These are phyloP conservation scores for Umbelopsis sp. DNA, from an alignment of 192 early-diverging fungal species.

Conservation along the genomic window DNA sequence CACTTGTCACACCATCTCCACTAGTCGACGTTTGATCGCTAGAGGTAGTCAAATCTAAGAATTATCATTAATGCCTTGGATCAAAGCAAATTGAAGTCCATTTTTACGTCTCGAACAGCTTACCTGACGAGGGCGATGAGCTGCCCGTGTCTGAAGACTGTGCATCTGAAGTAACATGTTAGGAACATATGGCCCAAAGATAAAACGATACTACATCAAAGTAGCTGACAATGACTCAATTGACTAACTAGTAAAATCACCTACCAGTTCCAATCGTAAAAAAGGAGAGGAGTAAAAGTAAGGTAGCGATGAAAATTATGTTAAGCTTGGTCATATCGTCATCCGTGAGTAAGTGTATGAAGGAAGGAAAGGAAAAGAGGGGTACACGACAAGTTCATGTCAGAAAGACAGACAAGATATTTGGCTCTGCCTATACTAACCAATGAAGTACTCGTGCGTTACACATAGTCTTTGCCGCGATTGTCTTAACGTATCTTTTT, in stretches of 20 bases:
- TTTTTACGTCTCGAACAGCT: too few relatives aligned
- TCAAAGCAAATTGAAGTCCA: too few relatives aligned
- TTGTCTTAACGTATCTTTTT: slow-evolving; percentile 8
- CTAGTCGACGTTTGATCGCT: too few relatives aligned
- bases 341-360: not conserved
- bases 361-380: slow-evolving; percentile 7
- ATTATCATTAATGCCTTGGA: too few relatives aligned
- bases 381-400: not conserved
- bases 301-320: not conserved
- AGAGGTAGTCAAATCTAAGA: too few relatives aligned
- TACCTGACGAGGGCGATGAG: too few relatives aligned
- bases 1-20: too few relatives aligned
- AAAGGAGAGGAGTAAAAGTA: slow-evolving; percentile 1
- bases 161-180: too few relatives aligned
- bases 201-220: too few relatives aligned
- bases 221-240: not conserved
- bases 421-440: not conserved
- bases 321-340: slow-evolving; percentile 11
- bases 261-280: not conserved
- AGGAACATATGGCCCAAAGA: too few relatives aligned
- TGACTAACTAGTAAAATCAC: not conserved
- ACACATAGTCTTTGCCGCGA: slow-evolving; percentile 10
- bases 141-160: too few relatives aligned
- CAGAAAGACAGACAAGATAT: not conserved
- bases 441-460: slow-evolving; percentile 22